Percentiles rank a stretch among this genome's conserved stretches.
Evolutionary conservation across 208 protist species (phyloP).

Genomic region (Leishmania martiniquensis): DNA sequence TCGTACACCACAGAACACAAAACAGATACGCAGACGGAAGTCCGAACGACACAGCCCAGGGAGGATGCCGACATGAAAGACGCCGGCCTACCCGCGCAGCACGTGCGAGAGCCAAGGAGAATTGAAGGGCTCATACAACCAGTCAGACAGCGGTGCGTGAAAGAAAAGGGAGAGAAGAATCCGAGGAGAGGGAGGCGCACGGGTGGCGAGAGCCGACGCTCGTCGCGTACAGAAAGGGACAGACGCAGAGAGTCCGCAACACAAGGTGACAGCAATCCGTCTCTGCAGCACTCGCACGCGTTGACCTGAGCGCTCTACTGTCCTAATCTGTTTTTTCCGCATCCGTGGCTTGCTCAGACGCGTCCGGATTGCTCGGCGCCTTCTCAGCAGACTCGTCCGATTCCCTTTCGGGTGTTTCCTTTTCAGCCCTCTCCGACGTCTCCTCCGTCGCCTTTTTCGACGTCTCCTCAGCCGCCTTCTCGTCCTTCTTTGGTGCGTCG

Average conservation of each 20-base stretch:
- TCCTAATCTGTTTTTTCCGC: background rate
- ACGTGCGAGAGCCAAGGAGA: background rate
- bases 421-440: background rate
- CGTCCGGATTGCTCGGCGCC: background rate
- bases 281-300: background rate
- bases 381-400: background rate
- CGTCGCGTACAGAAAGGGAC: background rate
- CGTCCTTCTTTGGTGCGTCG: conserved; percentile 4
- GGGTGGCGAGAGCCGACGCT: background rate
- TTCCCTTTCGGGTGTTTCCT: background rate
- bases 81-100: background rate
- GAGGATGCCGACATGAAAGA: background rate
- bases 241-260: background rate
- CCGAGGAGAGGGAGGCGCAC: background rate
- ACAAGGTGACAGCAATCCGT: background rate
- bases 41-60: background rate
- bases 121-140: background rate
- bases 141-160: background rate
- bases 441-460: background rate
- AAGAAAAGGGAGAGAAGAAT: too few relatives aligned
- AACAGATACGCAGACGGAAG: background rate
- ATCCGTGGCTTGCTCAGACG: background rate
- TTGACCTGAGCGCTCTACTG: background rate
- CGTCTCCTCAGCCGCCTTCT: conserved; percentile 3
- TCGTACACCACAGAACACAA: background rate